Conservation (phyloP, 495 filamentous ascomycete genomes). For the Penicillium coprophilum region DNA sequence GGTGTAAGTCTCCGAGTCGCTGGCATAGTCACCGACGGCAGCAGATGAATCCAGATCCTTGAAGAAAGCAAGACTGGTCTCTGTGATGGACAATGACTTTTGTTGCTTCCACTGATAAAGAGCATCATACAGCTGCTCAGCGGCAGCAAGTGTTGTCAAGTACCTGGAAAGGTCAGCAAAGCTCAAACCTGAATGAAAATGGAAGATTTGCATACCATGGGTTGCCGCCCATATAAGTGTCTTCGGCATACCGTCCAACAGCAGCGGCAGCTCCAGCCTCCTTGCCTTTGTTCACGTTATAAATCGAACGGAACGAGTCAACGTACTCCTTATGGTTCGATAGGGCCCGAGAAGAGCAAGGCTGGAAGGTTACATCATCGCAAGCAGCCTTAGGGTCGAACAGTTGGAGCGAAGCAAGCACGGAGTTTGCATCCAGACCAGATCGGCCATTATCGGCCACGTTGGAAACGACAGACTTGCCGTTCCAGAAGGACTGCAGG, state of each 20-base stretch:
- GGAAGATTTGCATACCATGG: conserved; percentile 41
- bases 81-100: conserved; percentile 44
- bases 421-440: conserved; percentile 49
- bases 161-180: conserved; percentile 26
- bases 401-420: conserved; percentile 45
- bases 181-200: background rate
- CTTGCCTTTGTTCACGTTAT: conserved; percentile 39
- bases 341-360: conserved; percentile 47
- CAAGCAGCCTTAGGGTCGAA: conserved; percentile 52
- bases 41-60: conserved; percentile 41
- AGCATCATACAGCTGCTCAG: conserved; percentile 44
- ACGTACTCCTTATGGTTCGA: conserved; percentile 51
- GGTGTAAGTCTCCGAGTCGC: conserved; percentile 37
- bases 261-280: conserved; percentile 54
- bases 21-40: conserved; percentile 37
- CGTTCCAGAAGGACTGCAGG: conserved; percentile 49
- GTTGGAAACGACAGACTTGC: conserved; percentile 43
- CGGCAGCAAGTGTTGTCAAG: conserved; percentile 38
- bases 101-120: conserved; percentile 51
- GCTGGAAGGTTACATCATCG: conserved; percentile 51
- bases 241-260: conserved; percentile 68
- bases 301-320: conserved; percentile 53
- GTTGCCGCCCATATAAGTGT: conserved; percentile 65
- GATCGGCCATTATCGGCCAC: conserved; percentile 41
- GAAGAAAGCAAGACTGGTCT: conserved; percentile 43